Conservation (phyloP, 768 basidiomycete species). For the Galerina marginata region DNA sequence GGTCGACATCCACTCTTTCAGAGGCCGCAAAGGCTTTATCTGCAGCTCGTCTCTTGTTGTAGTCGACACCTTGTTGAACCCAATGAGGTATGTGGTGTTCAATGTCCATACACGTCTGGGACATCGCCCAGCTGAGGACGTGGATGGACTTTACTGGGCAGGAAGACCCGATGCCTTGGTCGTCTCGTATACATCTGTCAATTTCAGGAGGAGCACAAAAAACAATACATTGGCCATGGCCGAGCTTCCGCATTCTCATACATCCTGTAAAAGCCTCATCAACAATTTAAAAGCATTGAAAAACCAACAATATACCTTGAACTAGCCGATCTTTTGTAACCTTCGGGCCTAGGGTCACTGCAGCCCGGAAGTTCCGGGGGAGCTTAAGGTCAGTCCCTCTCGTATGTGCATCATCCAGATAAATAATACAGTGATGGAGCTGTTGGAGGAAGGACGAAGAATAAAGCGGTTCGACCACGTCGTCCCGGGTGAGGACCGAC, state of each 20-base stretch:
- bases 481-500: constrained; percentile 41
- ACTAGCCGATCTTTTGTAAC: constrained; percentile 56
- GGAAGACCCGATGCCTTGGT: constrained; percentile 13
- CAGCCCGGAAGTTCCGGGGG: constrained; percentile 45
- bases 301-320: constrained; percentile 43
- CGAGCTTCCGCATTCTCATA: constrained; percentile 59
- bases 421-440: constrained; percentile 46
- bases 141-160: constrained; percentile 30
- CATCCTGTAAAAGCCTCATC: constrained; percentile 41
- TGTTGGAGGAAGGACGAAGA: constrained; percentile 42
- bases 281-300: neutral
- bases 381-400: constrained; percentile 60
- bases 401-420: constrained; percentile 60
- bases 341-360: constrained; percentile 55
- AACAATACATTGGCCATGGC: constrained; percentile 50
- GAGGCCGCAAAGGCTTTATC: constrained; percentile 12
- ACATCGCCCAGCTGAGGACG: constrained; percentile 50
- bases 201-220: constrained; percentile 53
- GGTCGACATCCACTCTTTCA: neutral
- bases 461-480: constrained; percentile 36
- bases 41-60: constrained; percentile 29
- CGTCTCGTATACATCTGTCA: constrained; percentile 38
- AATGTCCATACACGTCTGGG: constrained; percentile 48
- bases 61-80: constrained; percentile 44
- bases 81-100: constrained; percentile 45